Conservation (phyloP, 192 early-diverging fungal species). For the Backusella circina region DNA sequence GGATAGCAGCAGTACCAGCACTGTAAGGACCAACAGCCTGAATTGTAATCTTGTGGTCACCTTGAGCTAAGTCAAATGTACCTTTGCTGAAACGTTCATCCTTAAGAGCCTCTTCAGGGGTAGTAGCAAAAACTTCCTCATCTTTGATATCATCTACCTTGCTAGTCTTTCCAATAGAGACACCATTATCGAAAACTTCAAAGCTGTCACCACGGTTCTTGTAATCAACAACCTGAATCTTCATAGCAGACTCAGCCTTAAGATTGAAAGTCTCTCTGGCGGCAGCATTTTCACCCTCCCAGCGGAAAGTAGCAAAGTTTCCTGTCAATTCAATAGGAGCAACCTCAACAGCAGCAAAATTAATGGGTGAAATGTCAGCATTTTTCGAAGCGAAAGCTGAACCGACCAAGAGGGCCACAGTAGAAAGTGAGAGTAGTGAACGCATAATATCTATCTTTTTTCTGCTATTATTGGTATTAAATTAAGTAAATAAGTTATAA, state of each 20-base stretch:
- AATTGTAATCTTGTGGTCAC: slow-evolving; percentile 32
- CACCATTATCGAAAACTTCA: slow-evolving; percentile 27
- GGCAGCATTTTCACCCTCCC: slow-evolving; percentile 16
- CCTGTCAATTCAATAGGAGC: slow-evolving; percentile 2
- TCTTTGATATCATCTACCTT: slow-evolving; percentile 7
- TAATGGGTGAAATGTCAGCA: background rate
- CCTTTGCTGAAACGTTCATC: slow-evolving; percentile 29
- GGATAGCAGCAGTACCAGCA: slow-evolving; percentile 29
- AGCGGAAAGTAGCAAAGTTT: slow-evolving; percentile 24
- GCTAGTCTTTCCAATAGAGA: slow-evolving; percentile 16
- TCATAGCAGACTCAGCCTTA: slow-evolving; percentile 5
- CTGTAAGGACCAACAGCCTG: slow-evolving; percentile 22
- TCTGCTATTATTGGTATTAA: background rate
- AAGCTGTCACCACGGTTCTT: slow-evolving; percentile 34
- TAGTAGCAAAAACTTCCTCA: slow-evolving; percentile 22
- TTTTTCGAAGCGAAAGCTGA: background rate
- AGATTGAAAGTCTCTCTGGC: slow-evolving; percentile 21
- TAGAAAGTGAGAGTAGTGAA: slow-evolving; percentile 2
- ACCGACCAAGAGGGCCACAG: slow-evolving; percentile 2
- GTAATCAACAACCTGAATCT: slow-evolving; percentile 28
- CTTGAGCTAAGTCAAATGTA: slow-evolving; percentile 20
- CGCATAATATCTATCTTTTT: slow-evolving; percentile 3
- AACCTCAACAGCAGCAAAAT: background rate
- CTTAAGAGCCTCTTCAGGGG: slow-evolving; percentile 27
- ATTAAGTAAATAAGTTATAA: background rate